Base-by-base conservation (phyloP, 2,329 filamentous ascomycete species). In the Fusarium metavorans region DNA sequence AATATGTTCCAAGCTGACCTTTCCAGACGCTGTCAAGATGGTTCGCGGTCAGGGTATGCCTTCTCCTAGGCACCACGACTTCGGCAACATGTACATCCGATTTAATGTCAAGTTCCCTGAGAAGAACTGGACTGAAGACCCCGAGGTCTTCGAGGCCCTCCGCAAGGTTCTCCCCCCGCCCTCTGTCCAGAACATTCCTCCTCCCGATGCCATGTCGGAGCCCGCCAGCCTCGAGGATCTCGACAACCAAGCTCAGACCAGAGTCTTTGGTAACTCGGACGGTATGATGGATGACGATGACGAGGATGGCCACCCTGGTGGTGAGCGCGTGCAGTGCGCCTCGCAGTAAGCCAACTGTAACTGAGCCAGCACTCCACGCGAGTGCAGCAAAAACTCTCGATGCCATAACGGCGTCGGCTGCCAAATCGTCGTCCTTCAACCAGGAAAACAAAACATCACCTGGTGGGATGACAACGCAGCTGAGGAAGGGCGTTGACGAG, bases 21-120 rank as follows among this genome's bases (percentile, higher is more conserved):
- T 37, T 63, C 5, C 78, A 98, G 97, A 94, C 78, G 88, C 94
- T 76, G 90, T 98, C 83, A 98, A 98, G 88, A 93, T 98, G 85
- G 92, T 99, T 80, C 94, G 94, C 76, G 95, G 95, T 75, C 97
- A 99, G 86, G 97, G 97, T 83, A 99, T 99, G 97, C 97, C 97
- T 48, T 97, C 97, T 5, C 93, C 91, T 85, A 92, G 97, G 79
- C 97, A 98, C 85, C 97, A 99, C 88, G 94, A 98, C 85, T 92
- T 90, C 81, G 97, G 97, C 80, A 98, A 99, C 86, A 88, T 99
- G 79, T 99, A 97, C 88, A 95, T 99, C 81, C 95, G 97, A 82
- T 99, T 99, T 87, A 92, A 94, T 80, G 95, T 99, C 85, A 98
- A 97, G 86, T 98, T 99, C 90, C 97, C 97, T 58, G 92, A 94